These are phyloP conservation scores for Agrocybe pediades DNA, from an alignment of 768 basidiomycete genomes.

Conservation along the genomic window DNA sequence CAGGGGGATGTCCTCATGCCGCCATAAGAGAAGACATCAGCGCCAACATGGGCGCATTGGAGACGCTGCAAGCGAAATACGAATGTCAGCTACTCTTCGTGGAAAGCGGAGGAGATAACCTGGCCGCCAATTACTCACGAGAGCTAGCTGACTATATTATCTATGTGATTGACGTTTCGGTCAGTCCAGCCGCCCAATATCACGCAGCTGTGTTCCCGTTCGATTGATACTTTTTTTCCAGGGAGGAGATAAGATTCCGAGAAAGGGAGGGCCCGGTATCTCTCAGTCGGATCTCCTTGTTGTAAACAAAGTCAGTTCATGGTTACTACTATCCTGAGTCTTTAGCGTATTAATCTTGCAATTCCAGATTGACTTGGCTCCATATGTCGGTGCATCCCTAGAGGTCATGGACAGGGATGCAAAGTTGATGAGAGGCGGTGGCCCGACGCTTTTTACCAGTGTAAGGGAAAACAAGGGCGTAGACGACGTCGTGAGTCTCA, in stretches of 20 bases:
- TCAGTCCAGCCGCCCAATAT: slow-evolving; percentile 35
- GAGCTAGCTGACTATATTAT: slow-evolving; percentile 98
- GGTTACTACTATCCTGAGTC: neutral
- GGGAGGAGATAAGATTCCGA: slow-evolving; percentile 98
- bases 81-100: slow-evolving; percentile 90
- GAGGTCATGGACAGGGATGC: slow-evolving; percentile 95
- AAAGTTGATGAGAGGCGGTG: slow-evolving; percentile 90
- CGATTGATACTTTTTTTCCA: slow-evolving; percentile 24
- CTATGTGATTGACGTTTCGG: slow-evolving; percentile 87
- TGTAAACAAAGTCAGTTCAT: slow-evolving; percentile 79
- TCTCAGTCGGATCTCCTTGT: slow-evolving; percentile 94
- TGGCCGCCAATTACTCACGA: slow-evolving; percentile 95
- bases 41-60: slow-evolving; percentile 94
- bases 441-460: slow-evolving; percentile 90
- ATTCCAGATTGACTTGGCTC: slow-evolving; percentile 86
- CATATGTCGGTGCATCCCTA: slow-evolving; percentile 89
- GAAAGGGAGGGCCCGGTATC: slow-evolving; percentile 98
- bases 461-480: slow-evolving; percentile 80
- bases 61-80: slow-evolving; percentile 91
- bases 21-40: slow-evolving; percentile 98
- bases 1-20: slow-evolving; percentile 97
- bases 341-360: neutral
- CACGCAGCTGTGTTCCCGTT: neutral
- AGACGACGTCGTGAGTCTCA: slow-evolving; percentile 76
- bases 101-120: slow-evolving; percentile 95